These are phyloP conservation scores for Tricholomella constricta DNA, from an alignment of 768 basidiomycete species.

Conservation along the genomic window DNA sequence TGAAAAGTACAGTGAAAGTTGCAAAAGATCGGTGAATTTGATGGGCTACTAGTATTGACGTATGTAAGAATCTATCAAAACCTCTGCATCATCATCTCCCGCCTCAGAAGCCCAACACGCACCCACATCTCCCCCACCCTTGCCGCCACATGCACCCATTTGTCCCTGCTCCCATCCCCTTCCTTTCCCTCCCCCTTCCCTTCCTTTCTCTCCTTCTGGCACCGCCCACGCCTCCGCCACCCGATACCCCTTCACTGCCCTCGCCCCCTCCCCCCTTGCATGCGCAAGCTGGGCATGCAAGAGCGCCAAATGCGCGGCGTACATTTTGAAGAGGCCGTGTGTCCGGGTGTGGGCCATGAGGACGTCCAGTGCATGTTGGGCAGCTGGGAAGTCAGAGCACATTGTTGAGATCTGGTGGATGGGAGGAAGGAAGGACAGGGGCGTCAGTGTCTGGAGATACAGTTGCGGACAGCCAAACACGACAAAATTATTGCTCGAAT, in stretches of 20 bases:
- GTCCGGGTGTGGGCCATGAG: slow-evolving; percentile 67
- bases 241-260: slow-evolving; percentile 63
- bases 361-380: slow-evolving; percentile 51
- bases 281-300: slow-evolving; percentile 77
- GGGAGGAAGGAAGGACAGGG: not conserved
- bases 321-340: slow-evolving; percentile 51
- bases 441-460: too few relatives aligned
- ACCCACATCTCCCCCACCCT: too few relatives aligned
- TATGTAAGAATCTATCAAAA: too few relatives aligned
- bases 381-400: slow-evolving; percentile 69
- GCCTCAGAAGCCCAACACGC: slow-evolving; percentile 42
- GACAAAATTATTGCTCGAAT: too few relatives aligned
- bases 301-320: slow-evolving; percentile 64
- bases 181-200: too few relatives aligned
- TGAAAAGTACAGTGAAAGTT: too few relatives aligned
- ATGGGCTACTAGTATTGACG: too few relatives aligned
- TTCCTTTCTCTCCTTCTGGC: not conserved
- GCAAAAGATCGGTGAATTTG: too few relatives aligned
- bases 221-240: slow-evolving; percentile 42
- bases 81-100: too few relatives aligned
- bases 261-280: slow-evolving; percentile 51
- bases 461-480: too few relatives aligned
- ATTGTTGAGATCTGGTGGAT: slow-evolving; percentile 64
- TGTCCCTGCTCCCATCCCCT: slow-evolving; percentile 30
- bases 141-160: slow-evolving; percentile 50